phyloP scores from a whole-genome alignment of 2,329 filamentous ascomycete genomes.

The Cordyceps cateniannulata region DNA sequence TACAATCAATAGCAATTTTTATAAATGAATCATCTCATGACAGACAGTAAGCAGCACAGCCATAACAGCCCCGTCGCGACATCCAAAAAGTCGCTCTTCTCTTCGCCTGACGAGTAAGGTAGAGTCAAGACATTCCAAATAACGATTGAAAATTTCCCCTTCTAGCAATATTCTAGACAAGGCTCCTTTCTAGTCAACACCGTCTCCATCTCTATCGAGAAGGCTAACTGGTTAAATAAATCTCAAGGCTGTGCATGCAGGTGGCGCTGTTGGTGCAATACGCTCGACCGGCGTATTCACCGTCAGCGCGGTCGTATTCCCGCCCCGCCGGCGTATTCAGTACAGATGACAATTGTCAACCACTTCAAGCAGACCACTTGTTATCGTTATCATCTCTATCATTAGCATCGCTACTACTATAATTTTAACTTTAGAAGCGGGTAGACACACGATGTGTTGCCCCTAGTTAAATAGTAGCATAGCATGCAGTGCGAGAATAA shows the following conservation, averaged over 20 bases:
- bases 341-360: no score
- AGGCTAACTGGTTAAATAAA: neutral
- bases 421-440: no score
- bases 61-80: neutral
- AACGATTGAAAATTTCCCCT: neutral
- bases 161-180: neutral
- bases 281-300: conserved; percentile 4
- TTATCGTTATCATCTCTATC: no score
- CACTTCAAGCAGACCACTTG: no score
- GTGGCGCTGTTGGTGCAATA: neutral
- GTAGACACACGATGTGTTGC: no score
- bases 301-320: neutral
- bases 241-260: neutral
- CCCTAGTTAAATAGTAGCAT: no score
- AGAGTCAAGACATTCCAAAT: conserved; percentile 4
- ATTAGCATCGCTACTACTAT: no score
- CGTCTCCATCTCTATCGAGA: neutral
- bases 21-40: neutral
- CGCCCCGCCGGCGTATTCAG: conserved; percentile 2
- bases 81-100: neutral
- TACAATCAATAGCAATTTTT: neutral
- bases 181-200: neutral
- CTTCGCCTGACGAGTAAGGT: neutral
- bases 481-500: no score
- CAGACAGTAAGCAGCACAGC: conserved; percentile 1